A percentile compares a stretch with the other conserved stretches of the same genome.
These are phyloP conservation scores for Macrophomina pseudophaseolina DNA, from an alignment of 2,329 filamentous ascomycete species.

Conservation along the genomic window DNA sequence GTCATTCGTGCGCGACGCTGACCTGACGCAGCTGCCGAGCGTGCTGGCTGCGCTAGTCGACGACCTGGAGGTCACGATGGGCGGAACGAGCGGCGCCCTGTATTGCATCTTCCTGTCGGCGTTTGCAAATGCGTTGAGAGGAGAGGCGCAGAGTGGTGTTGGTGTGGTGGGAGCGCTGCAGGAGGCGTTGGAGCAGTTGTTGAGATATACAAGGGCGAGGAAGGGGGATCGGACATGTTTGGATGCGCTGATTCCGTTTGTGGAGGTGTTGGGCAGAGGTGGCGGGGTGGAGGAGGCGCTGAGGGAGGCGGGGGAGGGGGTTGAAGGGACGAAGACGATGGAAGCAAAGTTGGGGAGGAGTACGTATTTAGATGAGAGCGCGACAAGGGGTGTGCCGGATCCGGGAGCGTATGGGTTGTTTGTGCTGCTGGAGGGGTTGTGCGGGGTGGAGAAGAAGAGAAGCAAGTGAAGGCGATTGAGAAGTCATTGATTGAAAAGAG, in stretches of 20 bases:
- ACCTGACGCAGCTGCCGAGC: constrained; percentile 57
- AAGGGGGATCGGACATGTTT: constrained; percentile 86
- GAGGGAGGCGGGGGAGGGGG: constrained; percentile 70
- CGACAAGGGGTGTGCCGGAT: constrained; percentile 54
- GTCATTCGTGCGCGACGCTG: constrained; percentile 37
- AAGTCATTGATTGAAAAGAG: neutral
- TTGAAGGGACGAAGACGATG: constrained; percentile 85
- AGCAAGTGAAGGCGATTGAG: neutral
- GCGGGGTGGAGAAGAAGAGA: constrained; percentile 3
- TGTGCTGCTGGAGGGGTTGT: constrained; percentile 42
- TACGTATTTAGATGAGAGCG: constrained; percentile 74
- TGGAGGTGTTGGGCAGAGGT: constrained; percentile 67
- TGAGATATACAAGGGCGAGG: constrained; percentile 77
- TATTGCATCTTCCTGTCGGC: constrained; percentile 86
- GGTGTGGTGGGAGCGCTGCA: constrained; percentile 43
- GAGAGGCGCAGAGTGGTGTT: constrained; percentile 45
- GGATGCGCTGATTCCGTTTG: constrained; percentile 83
- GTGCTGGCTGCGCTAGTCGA: constrained; percentile 61
- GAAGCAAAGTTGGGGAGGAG: constrained; percentile 77
- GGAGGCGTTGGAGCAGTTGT: constrained; percentile 43
- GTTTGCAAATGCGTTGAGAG: constrained; percentile 57
- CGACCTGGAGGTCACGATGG: constrained; percentile 68
- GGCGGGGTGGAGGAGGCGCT: constrained; percentile 70
- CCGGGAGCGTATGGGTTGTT: constrained; percentile 61
- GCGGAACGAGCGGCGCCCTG: constrained; percentile 71